Conservation (phyloP, 2,329 filamentous ascomycete genomes). For the Venturia oleaginea region DNA sequence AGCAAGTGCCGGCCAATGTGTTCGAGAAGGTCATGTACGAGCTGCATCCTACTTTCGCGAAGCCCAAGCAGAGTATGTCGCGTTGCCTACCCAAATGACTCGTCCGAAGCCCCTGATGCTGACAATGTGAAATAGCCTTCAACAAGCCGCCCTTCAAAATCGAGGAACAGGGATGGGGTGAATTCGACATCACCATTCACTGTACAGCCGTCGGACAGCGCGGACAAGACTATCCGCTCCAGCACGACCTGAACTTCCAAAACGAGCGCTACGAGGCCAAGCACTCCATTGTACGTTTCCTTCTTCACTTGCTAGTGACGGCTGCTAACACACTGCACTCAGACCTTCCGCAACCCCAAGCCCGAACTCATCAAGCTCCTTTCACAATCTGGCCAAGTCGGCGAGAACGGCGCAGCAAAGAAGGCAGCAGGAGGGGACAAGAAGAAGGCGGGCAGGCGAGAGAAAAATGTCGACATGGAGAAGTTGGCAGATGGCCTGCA, state of each 20-base stretch:
- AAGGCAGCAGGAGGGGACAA: conserved; percentile 52
- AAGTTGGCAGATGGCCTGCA: conserved; percentile 89
- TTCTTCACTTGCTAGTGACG: conserved; percentile 21
- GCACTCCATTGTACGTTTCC: conserved; percentile 56
- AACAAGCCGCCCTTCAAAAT: conserved; percentile 81
- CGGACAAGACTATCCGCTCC: conserved; percentile 69
- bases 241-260: conserved; percentile 89
- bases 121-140: conserved; percentile 48
- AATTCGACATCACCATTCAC: conserved; percentile 90
- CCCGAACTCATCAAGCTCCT: conserved; percentile 71
- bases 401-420: conserved; percentile 50
- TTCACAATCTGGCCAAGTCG: conserved; percentile 72
- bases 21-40: conserved; percentile 92
- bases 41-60: conserved; percentile 87
- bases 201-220: conserved; percentile 78
- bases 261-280: conserved; percentile 71
- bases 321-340: conserved; percentile 1
- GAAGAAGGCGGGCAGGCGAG: conserved; percentile 68
- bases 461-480: conserved; percentile 74
- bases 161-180: conserved; percentile 93
- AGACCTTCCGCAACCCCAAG: conserved; percentile 87
- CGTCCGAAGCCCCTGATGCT: conserved; percentile 2
- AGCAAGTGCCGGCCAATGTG: conserved; percentile 70
- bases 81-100: not conserved
- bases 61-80: conserved; percentile 70